Evolutionary conservation across 805 yeast genomes (phyloP).

Genomic region (Kazachstania viticola): DNA sequence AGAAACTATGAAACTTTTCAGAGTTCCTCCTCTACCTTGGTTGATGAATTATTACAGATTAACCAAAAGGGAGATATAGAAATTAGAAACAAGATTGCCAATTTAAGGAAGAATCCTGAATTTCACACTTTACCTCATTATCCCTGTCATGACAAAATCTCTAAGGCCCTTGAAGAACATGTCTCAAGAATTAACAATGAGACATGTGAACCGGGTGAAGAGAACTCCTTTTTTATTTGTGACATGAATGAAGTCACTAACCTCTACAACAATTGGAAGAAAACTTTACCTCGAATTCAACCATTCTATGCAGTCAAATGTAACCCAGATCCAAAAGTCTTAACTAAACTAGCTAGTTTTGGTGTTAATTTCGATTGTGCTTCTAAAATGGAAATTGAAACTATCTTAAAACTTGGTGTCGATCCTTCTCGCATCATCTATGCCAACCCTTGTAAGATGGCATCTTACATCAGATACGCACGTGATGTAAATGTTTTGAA

Average conservation of each 20-base stretch:
- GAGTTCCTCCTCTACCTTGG: too few relatives aligned
- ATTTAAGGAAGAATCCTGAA: conserved; percentile 3
- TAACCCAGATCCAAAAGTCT: conserved; percentile 58
- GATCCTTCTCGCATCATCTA: conserved; percentile 61
- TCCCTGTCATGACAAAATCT: conserved; percentile 27
- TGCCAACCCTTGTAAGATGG: conserved; percentile 92
- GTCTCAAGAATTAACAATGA: conserved; percentile 40
- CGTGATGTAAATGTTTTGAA: conserved; percentile 40
- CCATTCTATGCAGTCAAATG: conserved; percentile 96
- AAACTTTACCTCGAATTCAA: conserved; percentile 55
- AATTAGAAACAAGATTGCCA: too few relatives aligned
- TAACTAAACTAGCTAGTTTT: conserved; percentile 42
- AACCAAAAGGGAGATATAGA: too few relatives aligned
- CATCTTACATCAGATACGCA: conserved; percentile 69
- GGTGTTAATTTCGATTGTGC: conserved; percentile 92
- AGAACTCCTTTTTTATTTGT: conserved; percentile 79
- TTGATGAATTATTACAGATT: too few relatives aligned
- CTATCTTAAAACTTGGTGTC: conserved; percentile 50
- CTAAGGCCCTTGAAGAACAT: conserved; percentile 30
- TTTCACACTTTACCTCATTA: conserved; percentile 17
- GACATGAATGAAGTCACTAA: conserved; percentile 65
- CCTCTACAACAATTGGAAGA: conserved; percentile 52
- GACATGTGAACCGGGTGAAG: conserved; percentile 60
- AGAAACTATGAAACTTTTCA: too few relatives aligned
- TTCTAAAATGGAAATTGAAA: conserved; percentile 70